Evolutionary conservation across 1,284 basidiomycete species (phyloP), one percentile per base, ranked within the genome.

Genomic region (Abortiporus biennis): DNA sequence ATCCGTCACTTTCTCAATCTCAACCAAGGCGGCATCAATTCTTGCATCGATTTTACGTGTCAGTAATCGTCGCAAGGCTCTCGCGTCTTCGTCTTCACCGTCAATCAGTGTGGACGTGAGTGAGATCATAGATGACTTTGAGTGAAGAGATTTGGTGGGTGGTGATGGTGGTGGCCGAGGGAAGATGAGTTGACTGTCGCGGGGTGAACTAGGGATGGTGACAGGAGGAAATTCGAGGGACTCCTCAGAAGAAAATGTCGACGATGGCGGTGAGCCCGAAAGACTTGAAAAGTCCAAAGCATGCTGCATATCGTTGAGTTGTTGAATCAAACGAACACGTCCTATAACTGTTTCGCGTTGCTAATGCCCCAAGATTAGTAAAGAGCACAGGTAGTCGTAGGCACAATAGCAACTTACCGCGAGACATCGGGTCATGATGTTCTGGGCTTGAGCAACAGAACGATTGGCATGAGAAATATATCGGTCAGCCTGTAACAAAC

Each of bases 41-140:
- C 74, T 66, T 11, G 72, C 69, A 20, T 78, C 73, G 40, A 86
- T 71, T 62, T 83, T 84, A 34, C 78, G 71, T 31, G 76, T 59
- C 20, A 85, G 54, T 16, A 86, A 56, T 13, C 78, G 67, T 15
- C 80, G 76, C 33, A 85, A 63, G 17, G 69, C 65, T 24, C 70
- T 69, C 4, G 67, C 71, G 48, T 85, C 80, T 33, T 80, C 76
- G 45, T 80, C 77, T 20, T 80, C 72, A 16, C 59, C 59, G 32
- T 70, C 66, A 4, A 62, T 61, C 46, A 66, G 47, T 1, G 66
- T 65, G 17, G 55, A 61, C 15, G 64, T 32, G 38, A 54, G 41
- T n/a, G 59, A 58, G n/a, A 55, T 62, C 44, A 45, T 55, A 37
- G 48, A 51, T 38, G 57, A 61, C 34, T 44, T 47, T 13, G 53